Evolutionary conservation across 495 filamentous ascomycete genomes (phyloP).

Genomic region (Xylaria nigripes): DNA sequence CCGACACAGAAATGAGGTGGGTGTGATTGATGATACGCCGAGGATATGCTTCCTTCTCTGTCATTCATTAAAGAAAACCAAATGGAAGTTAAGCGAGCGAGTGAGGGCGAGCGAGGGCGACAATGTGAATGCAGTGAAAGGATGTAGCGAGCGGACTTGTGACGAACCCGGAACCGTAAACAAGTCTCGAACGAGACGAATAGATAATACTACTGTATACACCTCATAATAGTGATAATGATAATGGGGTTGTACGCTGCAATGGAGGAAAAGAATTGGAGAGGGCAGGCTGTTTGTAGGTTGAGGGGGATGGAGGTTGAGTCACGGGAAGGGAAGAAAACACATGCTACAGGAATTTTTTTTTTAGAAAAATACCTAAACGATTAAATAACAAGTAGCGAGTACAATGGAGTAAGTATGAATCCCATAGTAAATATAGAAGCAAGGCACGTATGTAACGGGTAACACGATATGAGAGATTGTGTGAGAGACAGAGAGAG

Average conservation of each 20-base stretch:
- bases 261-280: not conserved
- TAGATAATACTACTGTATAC: not conserved
- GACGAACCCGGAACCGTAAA: not conserved
- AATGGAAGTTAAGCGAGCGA: constrained; percentile 10
- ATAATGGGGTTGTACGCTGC: not conserved
- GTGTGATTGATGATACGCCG: constrained; percentile 1
- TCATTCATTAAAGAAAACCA: not conserved
- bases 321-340: not conserved
- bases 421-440: not conserved
- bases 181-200: not conserved
- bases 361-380: not conserved
- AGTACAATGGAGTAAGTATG: not conserved
- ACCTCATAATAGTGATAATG: not conserved
- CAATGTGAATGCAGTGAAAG: not conserved
- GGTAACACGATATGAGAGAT: not conserved
- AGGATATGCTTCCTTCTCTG: not conserved
- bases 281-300: constrained; percentile 5
- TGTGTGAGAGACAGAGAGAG: not conserved
- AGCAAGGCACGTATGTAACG: not conserved
- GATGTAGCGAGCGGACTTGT: not conserved
- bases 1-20: constrained; percentile 1
- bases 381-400: not conserved
- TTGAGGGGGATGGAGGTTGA: not conserved
- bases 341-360: not conserved
- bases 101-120: not conserved